A percentile compares a stretch with the other conserved stretches of the same genome.
These are phyloP conservation scores for Hibiscus syriacus DNA, from an alignment of 345 rosid species.

Conservation along the genomic window DNA sequence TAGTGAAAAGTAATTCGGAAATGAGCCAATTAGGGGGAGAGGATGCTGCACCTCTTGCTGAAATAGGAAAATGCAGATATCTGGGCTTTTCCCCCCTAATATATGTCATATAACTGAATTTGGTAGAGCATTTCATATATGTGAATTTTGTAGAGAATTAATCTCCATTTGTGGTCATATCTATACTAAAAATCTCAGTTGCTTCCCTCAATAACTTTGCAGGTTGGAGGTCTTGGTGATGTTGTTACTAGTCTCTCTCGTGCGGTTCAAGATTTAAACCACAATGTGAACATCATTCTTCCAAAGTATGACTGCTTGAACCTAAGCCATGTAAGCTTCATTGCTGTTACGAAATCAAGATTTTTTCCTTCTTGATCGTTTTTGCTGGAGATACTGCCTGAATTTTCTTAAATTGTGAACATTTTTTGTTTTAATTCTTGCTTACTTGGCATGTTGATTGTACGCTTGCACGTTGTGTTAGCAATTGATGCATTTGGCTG, in stretches of 20 bases:
- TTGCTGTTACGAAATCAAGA: constrained; percentile 5
- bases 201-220: constrained; percentile 15
- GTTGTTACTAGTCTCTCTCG: constrained; percentile 96
- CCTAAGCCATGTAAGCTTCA: constrained; percentile 56
- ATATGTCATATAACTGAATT: constrained; percentile 1
- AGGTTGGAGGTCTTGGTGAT: constrained; percentile 98
- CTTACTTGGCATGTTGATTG: background rate
- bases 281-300: constrained; percentile 72
- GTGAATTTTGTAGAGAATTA: too few relatives aligned
- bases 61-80: background rate
- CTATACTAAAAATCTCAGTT: background rate
- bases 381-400: constrained; percentile 5
- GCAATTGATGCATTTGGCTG: background rate
- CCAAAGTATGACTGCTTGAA: constrained; percentile 92
- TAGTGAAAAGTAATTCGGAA: background rate
- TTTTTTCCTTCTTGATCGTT: background rate
- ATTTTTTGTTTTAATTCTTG: background rate
- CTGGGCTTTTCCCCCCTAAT: background rate
- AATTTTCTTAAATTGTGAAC: background rate
- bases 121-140: too few relatives aligned
- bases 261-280: constrained; percentile 88
- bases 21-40: background rate
- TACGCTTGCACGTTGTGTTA: background rate
- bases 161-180: too few relatives aligned
- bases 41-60: background rate